These are phyloP conservation scores for Raphidocelis subcapitata DNA, from an alignment of 139 green algal genomes.

Conservation along the genomic window DNA sequence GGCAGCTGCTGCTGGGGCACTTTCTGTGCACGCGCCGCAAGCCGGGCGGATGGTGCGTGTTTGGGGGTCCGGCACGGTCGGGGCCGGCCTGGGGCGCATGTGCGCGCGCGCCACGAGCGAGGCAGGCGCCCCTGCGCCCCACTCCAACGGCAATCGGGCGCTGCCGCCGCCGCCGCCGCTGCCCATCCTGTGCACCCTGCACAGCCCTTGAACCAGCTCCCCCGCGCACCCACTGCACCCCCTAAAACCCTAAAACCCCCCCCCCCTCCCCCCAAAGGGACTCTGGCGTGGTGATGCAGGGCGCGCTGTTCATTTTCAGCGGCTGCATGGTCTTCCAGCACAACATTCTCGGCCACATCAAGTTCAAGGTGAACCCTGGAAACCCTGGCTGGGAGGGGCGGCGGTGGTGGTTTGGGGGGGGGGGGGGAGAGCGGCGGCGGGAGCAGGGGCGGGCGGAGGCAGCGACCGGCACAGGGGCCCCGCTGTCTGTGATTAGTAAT, in stretches of 20 bases:
- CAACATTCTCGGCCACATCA: slow-evolving; percentile 16
- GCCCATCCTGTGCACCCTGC: neutral
- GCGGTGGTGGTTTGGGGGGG: neutral
- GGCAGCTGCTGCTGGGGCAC: too few species aligned
- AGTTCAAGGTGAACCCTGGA: neutral
- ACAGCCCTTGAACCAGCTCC: neutral
- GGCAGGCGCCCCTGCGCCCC: too few species aligned
- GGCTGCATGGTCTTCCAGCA: slow-evolving; percentile 22
- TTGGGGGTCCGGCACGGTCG: too few species aligned
- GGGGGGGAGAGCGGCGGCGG: too few species aligned
- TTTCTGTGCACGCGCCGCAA: too few species aligned
- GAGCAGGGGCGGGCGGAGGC: too few species aligned
- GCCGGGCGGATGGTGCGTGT: too few species aligned
- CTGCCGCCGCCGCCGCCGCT: neutral
- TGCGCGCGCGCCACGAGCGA: too few species aligned
- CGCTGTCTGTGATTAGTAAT: too few species aligned
- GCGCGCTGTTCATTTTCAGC: slow-evolving; percentile 25
- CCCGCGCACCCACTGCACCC: neutral
- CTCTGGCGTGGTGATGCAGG: slow-evolving; percentile 12
- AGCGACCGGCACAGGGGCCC: too few species aligned
- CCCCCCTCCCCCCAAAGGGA: neutral
- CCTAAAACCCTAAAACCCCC: neutral
- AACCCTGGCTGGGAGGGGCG: neutral
- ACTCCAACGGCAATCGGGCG: neutral
- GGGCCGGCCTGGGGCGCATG: too few species aligned